Conservation (phyloP, 2,329 filamentous ascomycete genomes). For the Stemphylium beticola region DNA sequence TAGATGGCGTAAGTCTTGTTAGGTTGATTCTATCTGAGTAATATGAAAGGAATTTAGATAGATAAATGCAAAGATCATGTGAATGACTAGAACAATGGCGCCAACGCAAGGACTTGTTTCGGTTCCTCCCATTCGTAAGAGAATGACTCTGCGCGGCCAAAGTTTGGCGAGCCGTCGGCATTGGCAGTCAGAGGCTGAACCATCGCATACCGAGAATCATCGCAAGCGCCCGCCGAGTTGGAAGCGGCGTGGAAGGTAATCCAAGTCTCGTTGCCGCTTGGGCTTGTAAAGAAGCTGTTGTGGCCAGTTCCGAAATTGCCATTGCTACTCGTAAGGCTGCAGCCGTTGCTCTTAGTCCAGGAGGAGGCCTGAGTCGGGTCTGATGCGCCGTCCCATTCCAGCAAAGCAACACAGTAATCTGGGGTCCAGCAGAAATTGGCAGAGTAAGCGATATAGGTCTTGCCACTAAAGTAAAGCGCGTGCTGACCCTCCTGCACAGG, state of each 20-base stretch:
- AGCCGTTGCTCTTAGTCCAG: conserved; percentile 61
- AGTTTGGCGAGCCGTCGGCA: conserved; percentile 59
- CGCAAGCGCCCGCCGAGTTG: conserved; percentile 58
- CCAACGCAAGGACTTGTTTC: too few relatives aligned
- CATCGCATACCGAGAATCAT: conserved; percentile 61
- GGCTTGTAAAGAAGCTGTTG: conserved; percentile 65
- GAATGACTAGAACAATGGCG: too few relatives aligned
- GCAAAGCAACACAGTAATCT: conserved; percentile 60
- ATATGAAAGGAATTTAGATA: too few relatives aligned
- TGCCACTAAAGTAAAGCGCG: conserved; percentile 54
- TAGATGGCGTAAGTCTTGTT: too few relatives aligned
- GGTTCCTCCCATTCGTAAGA: not conserved
- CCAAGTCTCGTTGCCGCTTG: conserved; percentile 60
- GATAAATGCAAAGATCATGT: too few relatives aligned
- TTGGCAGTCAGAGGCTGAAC: conserved; percentile 52
- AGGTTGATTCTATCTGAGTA: too few relatives aligned
- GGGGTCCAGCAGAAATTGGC: conserved; percentile 64
- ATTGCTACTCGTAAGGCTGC: conserved; percentile 60
- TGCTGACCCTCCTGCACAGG: conserved; percentile 64
- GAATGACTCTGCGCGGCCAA: conserved; percentile 46
- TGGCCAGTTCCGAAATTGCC: conserved; percentile 65
- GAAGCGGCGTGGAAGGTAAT: conserved; percentile 64
- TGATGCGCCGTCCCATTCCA: conserved; percentile 59
- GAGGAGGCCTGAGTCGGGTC: conserved; percentile 54
- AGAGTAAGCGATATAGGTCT: conserved; percentile 54